A percentile compares a stretch with the other conserved stretches of the same genome.
These are phyloP conservation scores for Singerocomus rubriflavus DNA, from an alignment of 1,284 basidiomycete species.

Conservation along the genomic window DNA sequence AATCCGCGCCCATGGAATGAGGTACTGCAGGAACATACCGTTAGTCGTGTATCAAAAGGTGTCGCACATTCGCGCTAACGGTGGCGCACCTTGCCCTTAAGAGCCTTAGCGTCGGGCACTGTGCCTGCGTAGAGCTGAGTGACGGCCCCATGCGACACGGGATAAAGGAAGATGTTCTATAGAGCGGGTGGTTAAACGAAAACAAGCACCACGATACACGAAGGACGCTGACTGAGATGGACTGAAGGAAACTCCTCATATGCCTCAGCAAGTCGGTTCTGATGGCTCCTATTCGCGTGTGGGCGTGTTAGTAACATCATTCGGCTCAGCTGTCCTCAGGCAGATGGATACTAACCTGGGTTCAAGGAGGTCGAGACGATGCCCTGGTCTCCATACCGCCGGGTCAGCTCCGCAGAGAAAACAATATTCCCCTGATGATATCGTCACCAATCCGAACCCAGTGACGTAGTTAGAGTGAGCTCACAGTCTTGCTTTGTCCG, in stretches of 20 bases:
- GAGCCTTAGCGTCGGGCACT: conserved; percentile 36
- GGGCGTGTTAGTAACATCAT: not conserved
- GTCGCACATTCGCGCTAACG: too few relatives aligned
- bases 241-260: not conserved
- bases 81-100: conserved; percentile 44
- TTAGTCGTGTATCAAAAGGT: too few relatives aligned
- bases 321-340: too few relatives aligned
- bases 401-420: conserved; percentile 33
- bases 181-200: not conserved
- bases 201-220: not conserved
- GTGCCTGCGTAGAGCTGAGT: conserved; percentile 56
- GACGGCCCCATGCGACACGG: conserved; percentile 42
- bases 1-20: conserved; percentile 45
- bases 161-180: conserved; percentile 18
- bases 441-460: not conserved
- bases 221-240: too few relatives aligned
- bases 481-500: conserved; percentile 43
- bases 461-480: not conserved
- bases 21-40: conserved; percentile 32
- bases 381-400: conserved; percentile 36
- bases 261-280: conserved; percentile 31
- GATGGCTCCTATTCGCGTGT: conserved; percentile 13
- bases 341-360: conserved; percentile 21
- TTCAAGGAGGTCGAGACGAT: conserved; percentile 36
- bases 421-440: conserved; percentile 31